Base-by-base conservation (phyloP, 176 grass and related monocot genomes). In the Zea mays region DNA sequence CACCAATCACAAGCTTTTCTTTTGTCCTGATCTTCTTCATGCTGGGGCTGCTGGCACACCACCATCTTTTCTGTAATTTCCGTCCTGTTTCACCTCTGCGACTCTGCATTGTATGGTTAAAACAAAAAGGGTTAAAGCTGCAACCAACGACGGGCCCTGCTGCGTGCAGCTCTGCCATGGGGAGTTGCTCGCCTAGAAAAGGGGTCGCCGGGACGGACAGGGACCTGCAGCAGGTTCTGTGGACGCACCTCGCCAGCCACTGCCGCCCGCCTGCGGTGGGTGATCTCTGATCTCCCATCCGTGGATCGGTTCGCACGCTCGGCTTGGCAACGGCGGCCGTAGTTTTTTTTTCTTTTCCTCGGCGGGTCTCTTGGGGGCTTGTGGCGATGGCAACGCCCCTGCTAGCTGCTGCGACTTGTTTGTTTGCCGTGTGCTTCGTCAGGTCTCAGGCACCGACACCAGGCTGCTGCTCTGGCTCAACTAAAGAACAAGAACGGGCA, bases 131-230 rank as follows among this genome's bases (percentile, higher is more conserved):
- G 5, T 11, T n/a, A 57, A 58, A 58, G 55, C 55, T 21, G 55
- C 55, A 58, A 57, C 7, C 15, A 10, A 7, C 15, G 50, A 54
- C 16, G 16, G 50, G 5, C 50, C 14, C 55, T 58, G 0, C 19
- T 21, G n/a, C 55, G 21, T 58, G 55, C n/a, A 58, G 55, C 55
- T 61, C 64, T 34, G 64, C 84, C 79, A 66, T 56, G 66, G 37
- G 37, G 77, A 67, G 39, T 34, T 61, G 16, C 71, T 77, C 73
- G 33, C 83, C 69, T 86, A 55, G 47, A 76, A 58, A 66, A 6
- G 54, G 54, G 65, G 36, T 80, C 79, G 4, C 52, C 68, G 20
- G 57, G 17, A 46, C 48, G 66, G 81, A 67, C 51, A 72, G 71
- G 21, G 56, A 52, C 21, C 16, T 17, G 13, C 35, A 6, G 4